Conservation (phyloP, 179 eudicot species). For the Beta corolliflora region DNA sequence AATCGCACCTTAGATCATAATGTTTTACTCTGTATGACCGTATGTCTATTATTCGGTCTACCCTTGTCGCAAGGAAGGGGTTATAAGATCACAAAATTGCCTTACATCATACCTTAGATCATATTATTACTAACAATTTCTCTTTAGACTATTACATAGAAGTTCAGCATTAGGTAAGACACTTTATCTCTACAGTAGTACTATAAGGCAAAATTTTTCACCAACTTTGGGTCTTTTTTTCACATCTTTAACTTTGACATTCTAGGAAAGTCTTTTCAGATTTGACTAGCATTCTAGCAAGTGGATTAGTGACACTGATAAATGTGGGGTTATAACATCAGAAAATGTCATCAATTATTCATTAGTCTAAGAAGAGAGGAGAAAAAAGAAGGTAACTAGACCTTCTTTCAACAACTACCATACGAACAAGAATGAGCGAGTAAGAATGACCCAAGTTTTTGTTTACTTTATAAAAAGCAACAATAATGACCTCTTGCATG, state of each 20-base stretch:
- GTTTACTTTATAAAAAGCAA: background rate
- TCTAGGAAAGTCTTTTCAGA: background rate
- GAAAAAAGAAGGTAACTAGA: background rate
- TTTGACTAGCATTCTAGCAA: background rate
- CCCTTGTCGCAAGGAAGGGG: too few relatives aligned
- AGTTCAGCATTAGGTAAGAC: background rate
- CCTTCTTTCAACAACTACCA: background rate
- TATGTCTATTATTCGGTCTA: too few relatives aligned
- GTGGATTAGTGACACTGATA: conserved; percentile 10
- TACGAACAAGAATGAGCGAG: background rate
- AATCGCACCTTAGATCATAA: too few relatives aligned
- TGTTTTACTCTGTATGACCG: too few relatives aligned
- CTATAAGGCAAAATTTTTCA: background rate
- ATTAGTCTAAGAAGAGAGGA: background rate
- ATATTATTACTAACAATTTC: too few relatives aligned
- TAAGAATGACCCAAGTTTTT: background rate
- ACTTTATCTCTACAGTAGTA: background rate
- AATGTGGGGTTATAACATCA: conserved; percentile 6
- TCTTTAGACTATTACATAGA: background rate
- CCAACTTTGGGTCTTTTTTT: background rate
- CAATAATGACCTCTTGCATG: background rate
- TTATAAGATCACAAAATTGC: too few relatives aligned
- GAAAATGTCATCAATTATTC: background rate
- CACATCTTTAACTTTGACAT: conserved; percentile 1
- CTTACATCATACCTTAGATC: too few relatives aligned